Percentiles rank a stretch among this genome's conserved stretches.
Evolutionary conservation across 140 eudicot genomes (phyloP).

Genomic region (Ambrosia hybrid): DNA sequence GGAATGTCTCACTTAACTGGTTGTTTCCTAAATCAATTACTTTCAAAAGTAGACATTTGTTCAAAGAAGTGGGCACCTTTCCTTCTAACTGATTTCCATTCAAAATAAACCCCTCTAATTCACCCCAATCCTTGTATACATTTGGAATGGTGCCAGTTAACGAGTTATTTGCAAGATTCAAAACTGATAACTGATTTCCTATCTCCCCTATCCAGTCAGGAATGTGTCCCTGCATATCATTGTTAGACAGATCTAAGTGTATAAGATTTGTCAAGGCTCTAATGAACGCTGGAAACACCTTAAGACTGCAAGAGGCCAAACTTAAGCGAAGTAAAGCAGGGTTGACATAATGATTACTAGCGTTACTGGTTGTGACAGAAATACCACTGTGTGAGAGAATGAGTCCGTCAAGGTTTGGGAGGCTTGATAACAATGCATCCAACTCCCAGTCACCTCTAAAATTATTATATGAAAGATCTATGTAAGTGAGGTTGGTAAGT

Average conservation of each 20-base stretch:
- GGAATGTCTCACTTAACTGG: slow-evolving; percentile 31
- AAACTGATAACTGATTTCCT: neutral
- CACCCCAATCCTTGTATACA: neutral
- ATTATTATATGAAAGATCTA: neutral
- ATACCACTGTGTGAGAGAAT: slow-evolving; percentile 2
- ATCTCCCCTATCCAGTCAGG: slow-evolving; percentile 14
- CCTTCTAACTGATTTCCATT: slow-evolving; percentile 37
- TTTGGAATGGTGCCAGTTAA: slow-evolving; percentile 1
- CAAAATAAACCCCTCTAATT: slow-evolving; percentile 10
- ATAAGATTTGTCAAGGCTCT: neutral
- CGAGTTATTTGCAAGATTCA: slow-evolving; percentile 23
- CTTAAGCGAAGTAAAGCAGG: neutral
- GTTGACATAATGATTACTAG: neutral
- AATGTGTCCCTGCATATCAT: slow-evolving; percentile 5
- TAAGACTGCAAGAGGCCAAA: neutral
- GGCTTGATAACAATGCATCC: slow-evolving; percentile 15
- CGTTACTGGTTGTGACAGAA: neutral
- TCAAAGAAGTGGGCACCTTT: slow-evolving; percentile 29
- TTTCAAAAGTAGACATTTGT: slow-evolving; percentile 12
- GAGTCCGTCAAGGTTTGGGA: neutral
- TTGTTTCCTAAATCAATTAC: slow-evolving; percentile 39
- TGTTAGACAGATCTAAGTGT: slow-evolving; percentile 15
- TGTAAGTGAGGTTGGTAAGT: neutral
- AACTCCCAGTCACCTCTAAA: neutral
- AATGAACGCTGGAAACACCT: slow-evolving; percentile 19